Evolutionary conservation across 345 rosid genomes (phyloP).

Genomic region (Brassica napus): DNA sequence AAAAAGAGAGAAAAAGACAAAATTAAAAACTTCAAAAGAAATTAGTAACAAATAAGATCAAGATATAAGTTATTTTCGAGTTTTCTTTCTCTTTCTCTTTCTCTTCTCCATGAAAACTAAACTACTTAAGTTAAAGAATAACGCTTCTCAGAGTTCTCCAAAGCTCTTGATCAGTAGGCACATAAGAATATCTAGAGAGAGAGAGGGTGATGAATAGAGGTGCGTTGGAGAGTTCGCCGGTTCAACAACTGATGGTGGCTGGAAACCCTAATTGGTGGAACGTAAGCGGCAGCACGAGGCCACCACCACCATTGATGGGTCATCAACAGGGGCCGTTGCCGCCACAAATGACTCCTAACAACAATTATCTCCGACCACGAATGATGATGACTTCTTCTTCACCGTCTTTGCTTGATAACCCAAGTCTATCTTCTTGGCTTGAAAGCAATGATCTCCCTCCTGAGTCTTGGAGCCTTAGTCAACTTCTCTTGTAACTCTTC

Average conservation of each 20-base stretch:
- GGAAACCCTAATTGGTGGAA: constrained; percentile 91
- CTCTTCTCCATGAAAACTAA: constrained; percentile 31
- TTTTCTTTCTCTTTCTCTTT: constrained; percentile 22
- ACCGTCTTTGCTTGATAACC: constrained; percentile 44
- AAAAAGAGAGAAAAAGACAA: constrained; percentile 44
- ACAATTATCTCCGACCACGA: constrained; percentile 33
- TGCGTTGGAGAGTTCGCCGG: constrained; percentile 72
- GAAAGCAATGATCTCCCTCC: constrained; percentile 69
- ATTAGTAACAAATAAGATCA: constrained; percentile 30
- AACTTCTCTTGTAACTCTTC: constrained; percentile 62
- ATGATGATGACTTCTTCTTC: constrained; percentile 46
- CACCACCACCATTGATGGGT: constrained; percentile 48
- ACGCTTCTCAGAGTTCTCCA: constrained; percentile 54
- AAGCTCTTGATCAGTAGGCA: constrained; percentile 47
- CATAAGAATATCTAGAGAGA: constrained; percentile 25
- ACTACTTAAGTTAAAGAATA: constrained; percentile 49
- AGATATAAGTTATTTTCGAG: constrained; percentile 31
- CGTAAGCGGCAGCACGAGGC: constrained; percentile 59
- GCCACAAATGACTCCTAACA: constrained; percentile 34
- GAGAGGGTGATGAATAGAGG: constrained; percentile 65
- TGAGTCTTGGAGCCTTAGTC: constrained; percentile 77
- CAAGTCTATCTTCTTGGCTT: constrained; percentile 53
- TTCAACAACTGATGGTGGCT: constrained; percentile 73
- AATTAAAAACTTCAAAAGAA: constrained; percentile 21
- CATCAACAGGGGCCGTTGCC: constrained; percentile 40